A percentile compares a stretch with the other conserved stretches of the same genome.
These are phyloP conservation scores for Colletotrichum salicis DNA, from an alignment of 2,329 filamentous ascomycete species.

Conservation along the genomic window DNA sequence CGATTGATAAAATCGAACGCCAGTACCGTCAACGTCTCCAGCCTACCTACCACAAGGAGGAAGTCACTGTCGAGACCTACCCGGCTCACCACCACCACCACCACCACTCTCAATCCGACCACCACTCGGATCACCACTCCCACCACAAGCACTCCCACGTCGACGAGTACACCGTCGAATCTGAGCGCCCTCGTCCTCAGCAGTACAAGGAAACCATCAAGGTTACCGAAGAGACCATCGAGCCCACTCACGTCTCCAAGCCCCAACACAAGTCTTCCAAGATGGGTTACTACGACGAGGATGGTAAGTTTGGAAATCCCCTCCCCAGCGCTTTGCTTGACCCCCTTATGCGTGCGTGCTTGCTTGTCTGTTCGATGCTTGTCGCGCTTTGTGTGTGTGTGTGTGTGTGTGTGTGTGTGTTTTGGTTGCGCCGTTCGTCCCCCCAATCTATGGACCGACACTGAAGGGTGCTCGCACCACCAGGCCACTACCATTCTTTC, in stretches of 20 bases:
- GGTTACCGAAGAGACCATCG: constrained; percentile 75
- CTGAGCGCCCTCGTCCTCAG: constrained; percentile 35
- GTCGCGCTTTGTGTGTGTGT: constrained; percentile 1
- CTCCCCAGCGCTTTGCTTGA: constrained; percentile 6
- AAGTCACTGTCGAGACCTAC: constrained; percentile 45
- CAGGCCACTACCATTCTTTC: constrained; percentile 70
- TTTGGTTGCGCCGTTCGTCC: constrained; percentile 33
- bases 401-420: constrained; percentile 18
- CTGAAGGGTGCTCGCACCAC: constrained; percentile 26
- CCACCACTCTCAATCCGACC: constrained; percentile 38
- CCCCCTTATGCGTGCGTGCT: not conserved
- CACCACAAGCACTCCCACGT: constrained; percentile 27
- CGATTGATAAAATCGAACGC: constrained; percentile 73
- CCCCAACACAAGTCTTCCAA: constrained; percentile 58
- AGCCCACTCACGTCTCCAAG: constrained; percentile 57
- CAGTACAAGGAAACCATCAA: constrained; percentile 66
- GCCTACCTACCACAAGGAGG: constrained; percentile 56
- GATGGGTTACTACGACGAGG: constrained; percentile 75
- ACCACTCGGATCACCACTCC: constrained; percentile 56
- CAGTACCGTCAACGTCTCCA: constrained; percentile 73
- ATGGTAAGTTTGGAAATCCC: constrained; percentile 56
- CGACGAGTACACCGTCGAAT: constrained; percentile 66
- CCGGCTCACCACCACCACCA: constrained; percentile 46
- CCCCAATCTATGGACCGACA: constrained; percentile 31
- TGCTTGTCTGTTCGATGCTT: constrained; percentile 6